phyloP scores from a whole-genome alignment of 495 filamentous ascomycete species.

The Rostrohypoxylon terebratum region DNA sequence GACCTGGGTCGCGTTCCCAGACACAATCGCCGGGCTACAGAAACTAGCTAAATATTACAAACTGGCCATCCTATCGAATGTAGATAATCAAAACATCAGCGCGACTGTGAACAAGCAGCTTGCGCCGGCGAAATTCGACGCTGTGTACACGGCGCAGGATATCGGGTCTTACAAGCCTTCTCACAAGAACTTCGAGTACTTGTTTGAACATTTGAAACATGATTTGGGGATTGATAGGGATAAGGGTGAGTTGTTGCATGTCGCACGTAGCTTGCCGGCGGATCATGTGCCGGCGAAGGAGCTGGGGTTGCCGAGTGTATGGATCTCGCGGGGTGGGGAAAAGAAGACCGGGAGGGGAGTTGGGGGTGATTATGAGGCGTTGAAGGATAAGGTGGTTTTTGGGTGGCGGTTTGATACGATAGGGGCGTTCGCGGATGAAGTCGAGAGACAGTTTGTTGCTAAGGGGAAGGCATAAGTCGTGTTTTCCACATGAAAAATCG shows the following conservation, averaged over 20 bases:
- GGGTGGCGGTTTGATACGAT: slow-evolving; percentile 69
- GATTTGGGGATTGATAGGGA: slow-evolving; percentile 66
- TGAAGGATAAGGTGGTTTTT: slow-evolving; percentile 57
- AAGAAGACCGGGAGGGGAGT: slow-evolving; percentile 57
- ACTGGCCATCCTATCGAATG: slow-evolving; percentile 78
- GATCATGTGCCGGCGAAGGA: slow-evolving; percentile 77
- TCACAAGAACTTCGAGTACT: slow-evolving; percentile 72
- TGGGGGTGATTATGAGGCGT: slow-evolving; percentile 54
- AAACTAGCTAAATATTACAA: slow-evolving; percentile 70
- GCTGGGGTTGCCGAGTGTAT: slow-evolving; percentile 72
- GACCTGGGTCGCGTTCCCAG: slow-evolving; percentile 72
- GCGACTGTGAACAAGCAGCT: slow-evolving; percentile 63
- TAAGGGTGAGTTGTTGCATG: slow-evolving; percentile 70
- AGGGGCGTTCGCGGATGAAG: slow-evolving; percentile 77
- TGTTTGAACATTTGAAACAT: slow-evolving; percentile 65
- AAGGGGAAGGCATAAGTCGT: slow-evolving; percentile 39
- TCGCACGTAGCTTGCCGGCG: slow-evolving; percentile 74
- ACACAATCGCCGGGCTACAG: slow-evolving; percentile 70
- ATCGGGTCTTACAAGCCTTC: slow-evolving; percentile 82
- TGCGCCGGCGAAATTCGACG: slow-evolving; percentile 66
- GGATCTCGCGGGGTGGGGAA: slow-evolving; percentile 73
- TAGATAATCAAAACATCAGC: slow-evolving; percentile 72
- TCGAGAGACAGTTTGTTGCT: slow-evolving; percentile 63
- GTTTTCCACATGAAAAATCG: neutral
- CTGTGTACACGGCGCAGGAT: slow-evolving; percentile 78